phyloP scores from a whole-genome alignment of 2,329 filamentous ascomycete genomes.

The Fusarium guadeloupense region DNA sequence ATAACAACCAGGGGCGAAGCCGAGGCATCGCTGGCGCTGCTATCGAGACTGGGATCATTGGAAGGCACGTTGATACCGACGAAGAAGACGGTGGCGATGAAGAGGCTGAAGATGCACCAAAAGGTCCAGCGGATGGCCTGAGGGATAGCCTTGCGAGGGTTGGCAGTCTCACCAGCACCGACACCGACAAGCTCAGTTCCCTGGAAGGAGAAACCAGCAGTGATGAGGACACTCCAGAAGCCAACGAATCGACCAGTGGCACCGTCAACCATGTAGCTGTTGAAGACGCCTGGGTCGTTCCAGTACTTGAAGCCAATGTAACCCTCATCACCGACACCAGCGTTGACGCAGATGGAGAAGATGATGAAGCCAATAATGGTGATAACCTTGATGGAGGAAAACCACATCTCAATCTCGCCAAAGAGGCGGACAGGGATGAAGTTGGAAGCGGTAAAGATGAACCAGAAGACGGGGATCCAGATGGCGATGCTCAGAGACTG shows the following conservation, averaged over 20 bases:
- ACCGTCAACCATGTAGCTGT: slow-evolving; percentile 64
- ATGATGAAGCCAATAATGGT: slow-evolving; percentile 80
- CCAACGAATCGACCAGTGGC: slow-evolving; percentile 70
- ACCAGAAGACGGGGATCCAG: slow-evolving; percentile 79
- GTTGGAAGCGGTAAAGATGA: slow-evolving; percentile 73
- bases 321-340: slow-evolving; percentile 73
- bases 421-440: slow-evolving; percentile 77
- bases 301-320: slow-evolving; percentile 80
- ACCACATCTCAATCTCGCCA: slow-evolving; percentile 82
- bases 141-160: slow-evolving; percentile 77
- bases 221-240: slow-evolving; percentile 75
- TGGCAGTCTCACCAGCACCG: slow-evolving; percentile 78
- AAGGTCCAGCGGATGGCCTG: slow-evolving; percentile 78
- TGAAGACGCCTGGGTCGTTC: slow-evolving; percentile 73
- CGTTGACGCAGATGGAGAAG: slow-evolving; percentile 78
- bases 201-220: slow-evolving; percentile 75
- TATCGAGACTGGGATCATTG: slow-evolving; percentile 63
- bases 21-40: slow-evolving; percentile 64
- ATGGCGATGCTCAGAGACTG: slow-evolving; percentile 70
- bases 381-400: slow-evolving; percentile 79
- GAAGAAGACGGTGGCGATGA: slow-evolving; percentile 72
- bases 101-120: slow-evolving; percentile 77
- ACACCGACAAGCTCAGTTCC: slow-evolving; percentile 81
- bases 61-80: slow-evolving; percentile 76
- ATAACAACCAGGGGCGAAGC: slow-evolving; percentile 73